Conservation (phyloP, 257 asterid species). For the Mentha longifolia region DNA sequence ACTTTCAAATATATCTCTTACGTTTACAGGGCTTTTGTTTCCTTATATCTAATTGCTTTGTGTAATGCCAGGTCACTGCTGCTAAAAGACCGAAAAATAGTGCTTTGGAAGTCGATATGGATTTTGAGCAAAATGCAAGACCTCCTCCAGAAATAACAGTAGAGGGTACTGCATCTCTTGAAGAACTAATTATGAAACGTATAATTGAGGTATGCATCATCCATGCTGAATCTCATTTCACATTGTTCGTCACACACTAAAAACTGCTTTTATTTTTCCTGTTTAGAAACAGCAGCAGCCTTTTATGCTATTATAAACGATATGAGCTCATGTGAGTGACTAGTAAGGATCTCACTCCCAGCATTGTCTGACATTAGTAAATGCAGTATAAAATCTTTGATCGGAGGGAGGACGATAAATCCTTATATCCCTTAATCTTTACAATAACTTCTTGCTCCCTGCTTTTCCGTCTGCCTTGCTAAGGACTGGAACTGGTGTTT, state of each 20-base stretch:
- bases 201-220: slow-evolving; percentile 64
- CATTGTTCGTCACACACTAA: neutral
- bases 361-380: slow-evolving; percentile 8
- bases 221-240: neutral
- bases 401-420: neutral
- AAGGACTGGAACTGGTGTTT: slow-evolving; percentile 20
- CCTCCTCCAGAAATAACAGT: slow-evolving; percentile 92
- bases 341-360: neutral
- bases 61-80: slow-evolving; percentile 77
- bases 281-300: too few species aligned
- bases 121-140: slow-evolving; percentile 91
- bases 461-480: neutral
- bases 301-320: too few species aligned
- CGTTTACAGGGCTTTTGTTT: slow-evolving; percentile 27
- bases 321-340: too few species aligned
- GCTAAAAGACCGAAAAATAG: slow-evolving; percentile 87
- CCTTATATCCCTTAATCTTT: neutral
- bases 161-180: slow-evolving; percentile 80
- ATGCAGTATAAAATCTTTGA: neutral
- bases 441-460: slow-evolving; percentile 10
- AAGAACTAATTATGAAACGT: slow-evolving; percentile 83
- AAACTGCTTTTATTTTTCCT: too few species aligned
- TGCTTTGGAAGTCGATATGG: slow-evolving; percentile 89
- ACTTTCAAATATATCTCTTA: slow-evolving; percentile 17
- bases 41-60: slow-evolving; percentile 25